Evolutionary conservation across 257 asterid species (phyloP).

Genomic region (Nicotiana paniculata): DNA sequence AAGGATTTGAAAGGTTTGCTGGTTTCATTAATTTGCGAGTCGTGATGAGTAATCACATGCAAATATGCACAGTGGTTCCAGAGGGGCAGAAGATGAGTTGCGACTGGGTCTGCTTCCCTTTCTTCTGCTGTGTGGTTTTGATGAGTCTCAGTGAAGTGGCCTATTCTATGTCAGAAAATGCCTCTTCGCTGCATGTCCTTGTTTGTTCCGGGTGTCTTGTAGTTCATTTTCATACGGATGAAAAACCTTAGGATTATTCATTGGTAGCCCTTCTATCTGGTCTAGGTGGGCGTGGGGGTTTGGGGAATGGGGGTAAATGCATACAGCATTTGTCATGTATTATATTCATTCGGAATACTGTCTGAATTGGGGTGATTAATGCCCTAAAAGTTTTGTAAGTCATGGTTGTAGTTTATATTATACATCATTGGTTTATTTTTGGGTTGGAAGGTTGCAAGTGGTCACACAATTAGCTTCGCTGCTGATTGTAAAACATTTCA

Average conservation of each 20-base stretch:
- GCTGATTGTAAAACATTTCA: conserved; percentile 15
- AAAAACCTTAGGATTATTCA: conserved; percentile 1
- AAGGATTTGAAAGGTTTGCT: conserved; percentile 24
- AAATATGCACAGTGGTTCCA: conserved; percentile 6
- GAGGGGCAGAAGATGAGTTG: conserved; percentile 13
- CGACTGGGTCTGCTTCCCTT: conserved; percentile 21
- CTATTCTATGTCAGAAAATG: conserved; percentile 17
- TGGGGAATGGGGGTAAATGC: neutral
- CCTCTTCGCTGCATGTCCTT: conserved; percentile 9
- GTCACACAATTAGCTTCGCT: conserved; percentile 3
- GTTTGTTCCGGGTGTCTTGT: neutral
- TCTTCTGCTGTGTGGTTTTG: conserved; percentile 11
- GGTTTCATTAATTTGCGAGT: conserved; percentile 21
- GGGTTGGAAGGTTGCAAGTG: conserved; percentile 3
- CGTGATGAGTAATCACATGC: conserved; percentile 21
- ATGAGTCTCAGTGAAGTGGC: neutral
- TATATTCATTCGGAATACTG: conserved; percentile 1
- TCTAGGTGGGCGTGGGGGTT: neutral
- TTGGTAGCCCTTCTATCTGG: conserved; percentile 5
- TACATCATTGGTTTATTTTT: conserved; percentile 20
- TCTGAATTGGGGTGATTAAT: conserved; percentile 3
- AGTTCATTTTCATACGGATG: conserved; percentile 9
- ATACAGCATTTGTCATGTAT: conserved; percentile 4
- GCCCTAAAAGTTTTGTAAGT: conserved; percentile 9
- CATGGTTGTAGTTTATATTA: conserved; percentile 4